Conservation (phyloP, 306 rosid species). For the Arachis stenosperma region DNA sequence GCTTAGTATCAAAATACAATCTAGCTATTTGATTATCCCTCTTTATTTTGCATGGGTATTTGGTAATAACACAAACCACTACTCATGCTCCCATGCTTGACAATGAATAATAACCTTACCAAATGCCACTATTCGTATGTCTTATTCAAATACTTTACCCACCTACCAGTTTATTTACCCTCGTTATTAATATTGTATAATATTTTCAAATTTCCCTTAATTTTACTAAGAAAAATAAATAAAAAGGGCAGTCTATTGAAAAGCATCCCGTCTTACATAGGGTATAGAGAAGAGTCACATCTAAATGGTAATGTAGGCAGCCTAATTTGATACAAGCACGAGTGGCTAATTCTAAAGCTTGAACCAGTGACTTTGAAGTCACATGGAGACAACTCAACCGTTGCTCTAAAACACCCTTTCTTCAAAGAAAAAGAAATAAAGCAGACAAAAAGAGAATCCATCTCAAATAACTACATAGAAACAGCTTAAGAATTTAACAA, state of each 20-base stretch:
- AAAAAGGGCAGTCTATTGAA: too few relatives aligned
- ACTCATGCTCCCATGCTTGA: conserved; percentile 2
- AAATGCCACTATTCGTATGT: too few relatives aligned
- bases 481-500: conserved; percentile 22
- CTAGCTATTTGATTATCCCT: conserved; percentile 29
- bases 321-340: too few relatives aligned
- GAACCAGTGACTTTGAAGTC: too few relatives aligned
- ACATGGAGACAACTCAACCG: too few relatives aligned
- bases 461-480: conserved; percentile 8
- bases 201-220: not conserved
- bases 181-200: conserved; percentile 10
- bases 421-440: not conserved
- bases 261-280: too few relatives aligned
- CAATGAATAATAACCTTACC: conserved; percentile 3
- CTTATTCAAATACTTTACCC: conserved; percentile 3
- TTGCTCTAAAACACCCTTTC: too few relatives aligned
- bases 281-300: too few relatives aligned
- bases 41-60: conserved; percentile 1
- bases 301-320: too few relatives aligned
- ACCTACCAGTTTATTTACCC: conserved; percentile 11
- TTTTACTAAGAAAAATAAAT: not conserved
- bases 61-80: conserved; percentile 13
- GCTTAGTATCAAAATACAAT: conserved; percentile 19
- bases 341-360: too few relatives aligned
- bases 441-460: conserved; percentile 5